Percentiles rank a stretch among this genome's conserved stretches.
These are phyloP conservation scores for Amanita molliuscula DNA, from an alignment of 768 basidiomycete genomes.

Conservation along the genomic window DNA sequence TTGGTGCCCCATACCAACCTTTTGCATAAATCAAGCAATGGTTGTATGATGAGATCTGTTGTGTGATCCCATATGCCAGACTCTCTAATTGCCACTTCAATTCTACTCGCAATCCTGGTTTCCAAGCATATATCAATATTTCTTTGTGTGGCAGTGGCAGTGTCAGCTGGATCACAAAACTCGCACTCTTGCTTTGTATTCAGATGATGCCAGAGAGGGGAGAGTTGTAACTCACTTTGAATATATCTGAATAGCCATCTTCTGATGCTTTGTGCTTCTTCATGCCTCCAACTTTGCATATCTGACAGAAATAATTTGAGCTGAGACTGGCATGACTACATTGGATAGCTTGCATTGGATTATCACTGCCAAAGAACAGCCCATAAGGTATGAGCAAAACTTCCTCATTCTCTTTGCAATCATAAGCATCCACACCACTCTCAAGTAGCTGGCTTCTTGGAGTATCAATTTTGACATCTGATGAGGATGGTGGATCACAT, in stretches of 20 bases:
- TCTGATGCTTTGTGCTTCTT: conserved; percentile 8
- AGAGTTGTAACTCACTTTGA: conserved; percentile 17
- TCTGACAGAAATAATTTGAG: conserved; percentile 29
- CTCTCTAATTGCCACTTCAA: background rate
- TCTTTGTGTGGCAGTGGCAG: background rate
- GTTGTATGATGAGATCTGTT: background rate
- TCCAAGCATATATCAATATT: background rate
- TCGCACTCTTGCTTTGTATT: background rate
- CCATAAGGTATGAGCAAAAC: conserved; percentile 18
- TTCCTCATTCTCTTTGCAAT: conserved; percentile 15
- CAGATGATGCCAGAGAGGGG: no score
- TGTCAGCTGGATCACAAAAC: background rate
- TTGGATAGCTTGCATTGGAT: conserved; percentile 37
- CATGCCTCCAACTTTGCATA: conserved; percentile 23
- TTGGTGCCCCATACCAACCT: background rate
- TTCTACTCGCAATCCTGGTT: background rate
- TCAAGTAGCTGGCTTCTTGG: conserved; percentile 16
- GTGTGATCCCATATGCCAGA: background rate
- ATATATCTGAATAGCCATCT: conserved; percentile 13
- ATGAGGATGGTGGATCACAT: background rate
- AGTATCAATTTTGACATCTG: background rate
- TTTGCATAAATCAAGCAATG: background rate
- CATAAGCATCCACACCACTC: conserved; percentile 32
- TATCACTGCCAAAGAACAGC: conserved; percentile 28
- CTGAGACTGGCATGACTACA: conserved; percentile 30